Percentiles rank a stretch among this genome's conserved stretches.
Conservation (phyloP, 371 early-diverging fungal species). For the Synchytrium microbalum region DNA sequence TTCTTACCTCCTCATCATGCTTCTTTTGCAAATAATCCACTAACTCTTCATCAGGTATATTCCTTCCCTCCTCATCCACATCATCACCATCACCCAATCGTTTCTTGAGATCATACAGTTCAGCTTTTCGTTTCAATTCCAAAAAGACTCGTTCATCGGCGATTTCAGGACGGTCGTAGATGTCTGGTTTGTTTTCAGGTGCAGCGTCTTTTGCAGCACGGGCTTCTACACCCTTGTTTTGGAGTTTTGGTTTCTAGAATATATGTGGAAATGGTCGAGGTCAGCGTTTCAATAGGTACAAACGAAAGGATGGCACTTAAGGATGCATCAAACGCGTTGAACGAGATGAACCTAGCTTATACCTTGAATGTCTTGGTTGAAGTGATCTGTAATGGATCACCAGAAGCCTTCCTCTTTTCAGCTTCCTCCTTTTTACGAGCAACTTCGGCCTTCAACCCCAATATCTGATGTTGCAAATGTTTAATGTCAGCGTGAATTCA, state of each 20-base stretch:
- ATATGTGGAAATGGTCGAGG: neutral
- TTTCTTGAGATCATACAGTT: slow-evolving; percentile 52
- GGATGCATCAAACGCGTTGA: too few species aligned
- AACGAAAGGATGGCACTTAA: too few species aligned
- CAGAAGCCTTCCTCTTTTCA: neutral
- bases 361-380: neutral
- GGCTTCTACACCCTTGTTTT: slow-evolving; percentile 49
- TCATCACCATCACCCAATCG: slow-evolving; percentile 26
- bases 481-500: too few species aligned
- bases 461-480: too few species aligned
- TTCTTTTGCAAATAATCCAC: slow-evolving; percentile 9
- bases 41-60: slow-evolving; percentile 8
- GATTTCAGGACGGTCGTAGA: slow-evolving; percentile 18
- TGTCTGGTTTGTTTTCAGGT: slow-evolving; percentile 19
- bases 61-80: neutral
- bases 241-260: slow-evolving; percentile 14
- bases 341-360: neutral
- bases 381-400: neutral
- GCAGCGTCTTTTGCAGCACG: slow-evolving; percentile 24
- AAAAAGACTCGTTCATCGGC: slow-evolving; percentile 41
- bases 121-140: slow-evolving; percentile 58
- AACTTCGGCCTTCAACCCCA: neutral
- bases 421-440: neutral
- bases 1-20: slow-evolving; percentile 11
- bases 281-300: neutral